phyloP scores from a whole-genome alignment of 106 monocot genomes.

The Dendrobium officinale region DNA sequence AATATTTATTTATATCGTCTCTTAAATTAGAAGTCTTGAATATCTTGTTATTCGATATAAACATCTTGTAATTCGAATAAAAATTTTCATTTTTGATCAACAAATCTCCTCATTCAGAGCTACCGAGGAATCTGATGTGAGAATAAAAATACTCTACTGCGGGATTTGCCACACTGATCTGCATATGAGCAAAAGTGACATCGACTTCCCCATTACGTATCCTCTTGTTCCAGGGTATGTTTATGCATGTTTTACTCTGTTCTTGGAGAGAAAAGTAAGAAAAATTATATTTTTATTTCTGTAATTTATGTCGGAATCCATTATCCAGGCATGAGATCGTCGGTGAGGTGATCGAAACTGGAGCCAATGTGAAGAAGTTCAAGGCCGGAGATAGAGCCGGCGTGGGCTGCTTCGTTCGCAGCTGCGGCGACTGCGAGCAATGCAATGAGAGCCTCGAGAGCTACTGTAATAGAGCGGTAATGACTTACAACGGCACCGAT shows the following conservation, averaged over 20 bases:
- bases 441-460: slow-evolving; percentile 54
- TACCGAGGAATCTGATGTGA: slow-evolving; percentile 18
- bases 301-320: not conserved
- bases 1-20: not conserved
- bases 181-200: slow-evolving; percentile 34
- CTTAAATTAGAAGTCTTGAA: not conserved
- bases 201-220: slow-evolving; percentile 27
- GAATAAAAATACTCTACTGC: slow-evolving; percentile 49
- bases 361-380: slow-evolving; percentile 43
- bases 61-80: too few species aligned
- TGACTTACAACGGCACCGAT: slow-evolving; percentile 31
- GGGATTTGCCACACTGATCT: slow-evolving; percentile 62
- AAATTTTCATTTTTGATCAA: too few species aligned
- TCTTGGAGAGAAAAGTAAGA: too few species aligned
- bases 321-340: slow-evolving; percentile 49
- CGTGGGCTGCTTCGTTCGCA: slow-evolving; percentile 54
- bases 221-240: slow-evolving; percentile 50
- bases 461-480: slow-evolving; percentile 34
- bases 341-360: slow-evolving; percentile 57
- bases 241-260: too few species aligned
- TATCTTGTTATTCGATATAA: too few species aligned
- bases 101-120: not conserved
- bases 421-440: slow-evolving; percentile 40
- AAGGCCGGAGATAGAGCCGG: slow-evolving; percentile 73
- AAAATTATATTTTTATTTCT: not conserved